Base-by-base conservation (phyloP, 73 alveolate genomes). In the Paramecium biaurelia region DNA sequence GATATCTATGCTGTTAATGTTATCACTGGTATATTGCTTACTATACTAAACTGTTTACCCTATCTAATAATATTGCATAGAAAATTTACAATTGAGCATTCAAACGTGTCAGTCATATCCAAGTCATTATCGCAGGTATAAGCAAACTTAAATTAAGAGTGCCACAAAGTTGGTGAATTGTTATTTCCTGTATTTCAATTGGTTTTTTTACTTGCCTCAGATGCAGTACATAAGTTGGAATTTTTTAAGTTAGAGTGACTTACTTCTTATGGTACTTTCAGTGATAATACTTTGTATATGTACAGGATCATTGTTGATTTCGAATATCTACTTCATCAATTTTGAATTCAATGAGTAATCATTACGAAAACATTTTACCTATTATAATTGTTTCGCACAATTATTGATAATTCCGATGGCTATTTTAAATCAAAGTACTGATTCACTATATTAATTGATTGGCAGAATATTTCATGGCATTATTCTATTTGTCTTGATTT, bases 171-270 rank as follows among this genome's bases (percentile, higher is more conserved):
- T 72, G 20, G 86, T 72, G 38, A 32, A 72, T 72, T 35, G 32
- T 42, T 72, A 72, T 72, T 72, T 72, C 45, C 45, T 35, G 45
- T 72, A 72, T 35, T 72, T 72, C 45, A 72, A 57, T n/a, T 72
- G 86, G 86, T 35, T 72, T 37, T 20, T 72, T 28, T 72, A 72
- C 58, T 28, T 72, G 2, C 86, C 86, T 23, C 45, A 72, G 45
- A 32, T 72, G 59, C 45, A 72, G 34, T 72, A 35, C 45, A 21
- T 38, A 72, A 37, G 56, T 14, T 72, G 35, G 58, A 72, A 72
- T 18, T 72, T 72, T 38, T 21, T 72, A 72, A 37, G 35, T 38
- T 18, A 34, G 23, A 63, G 49, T 15, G 58, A 72, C 30, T 21
- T 72, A 34, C 7, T 72, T 35, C 45, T 72, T 0, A 10, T 72